These are phyloP conservation scores for Penicillium sp. DNA, from an alignment of 2,329 filamentous ascomycete genomes.

Conservation along the genomic window DNA sequence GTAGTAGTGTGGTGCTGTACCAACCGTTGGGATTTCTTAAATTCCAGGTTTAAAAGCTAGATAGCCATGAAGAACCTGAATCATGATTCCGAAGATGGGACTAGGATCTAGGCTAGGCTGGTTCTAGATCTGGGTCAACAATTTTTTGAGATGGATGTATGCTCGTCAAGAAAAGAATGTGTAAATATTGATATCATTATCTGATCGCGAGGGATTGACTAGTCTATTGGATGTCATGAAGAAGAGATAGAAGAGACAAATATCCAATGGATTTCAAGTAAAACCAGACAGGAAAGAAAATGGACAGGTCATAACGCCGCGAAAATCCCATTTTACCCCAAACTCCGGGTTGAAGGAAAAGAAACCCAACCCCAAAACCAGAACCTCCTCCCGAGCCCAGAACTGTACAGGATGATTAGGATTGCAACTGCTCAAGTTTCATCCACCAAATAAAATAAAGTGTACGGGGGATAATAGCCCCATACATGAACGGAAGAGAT, in stretches of 20 bases:
- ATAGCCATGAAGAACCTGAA: no score
- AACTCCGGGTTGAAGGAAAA: constrained; percentile 20
- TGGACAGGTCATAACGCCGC: constrained; percentile 11
- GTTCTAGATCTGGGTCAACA: background rate
- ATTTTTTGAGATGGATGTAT: background rate
- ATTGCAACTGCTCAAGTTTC: constrained; percentile 22
- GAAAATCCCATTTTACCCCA: constrained; percentile 25
- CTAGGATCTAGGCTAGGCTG: background rate
- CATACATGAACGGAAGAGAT: constrained; percentile 5
- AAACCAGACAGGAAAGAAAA: background rate
- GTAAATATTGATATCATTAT: background rate
- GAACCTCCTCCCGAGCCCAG: constrained; percentile 9
- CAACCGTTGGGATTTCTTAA: no score
- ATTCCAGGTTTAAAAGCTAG: no score
- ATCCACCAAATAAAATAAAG: background rate
- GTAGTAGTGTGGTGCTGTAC: background rate
- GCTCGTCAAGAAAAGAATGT: background rate
- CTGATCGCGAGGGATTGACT: background rate
- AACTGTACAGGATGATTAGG: constrained; percentile 30
- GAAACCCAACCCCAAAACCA: background rate
- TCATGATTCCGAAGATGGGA: no score
- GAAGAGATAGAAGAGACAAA: background rate
- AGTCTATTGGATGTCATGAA: background rate
- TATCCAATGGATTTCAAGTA: constrained; percentile 11
- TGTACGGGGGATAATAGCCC: constrained; percentile 22